A percentile compares a stretch with the other conserved stretches of the same genome.
Evolutionary conservation across 2,329 filamentous ascomycete genomes (phyloP).

Genomic region (Curvularia eragrostidis): DNA sequence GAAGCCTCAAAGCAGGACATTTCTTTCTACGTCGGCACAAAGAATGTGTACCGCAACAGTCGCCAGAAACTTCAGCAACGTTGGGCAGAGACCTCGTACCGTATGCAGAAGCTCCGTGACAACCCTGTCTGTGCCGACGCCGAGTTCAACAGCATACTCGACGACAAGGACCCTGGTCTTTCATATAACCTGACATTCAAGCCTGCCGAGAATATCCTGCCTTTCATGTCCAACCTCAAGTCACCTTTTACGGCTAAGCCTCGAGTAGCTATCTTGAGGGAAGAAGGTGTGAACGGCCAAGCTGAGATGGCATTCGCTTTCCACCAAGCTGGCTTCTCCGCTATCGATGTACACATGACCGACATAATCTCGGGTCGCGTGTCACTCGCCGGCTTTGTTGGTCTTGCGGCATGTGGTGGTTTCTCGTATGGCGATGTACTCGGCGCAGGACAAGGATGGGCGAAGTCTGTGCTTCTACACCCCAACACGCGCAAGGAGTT

Average conservation of each 20-base stretch:
- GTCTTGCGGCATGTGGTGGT: slow-evolving; percentile 92
- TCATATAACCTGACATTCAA: slow-evolving; percentile 83
- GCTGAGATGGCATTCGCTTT: slow-evolving; percentile 99
- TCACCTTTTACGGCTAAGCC: slow-evolving; percentile 68
- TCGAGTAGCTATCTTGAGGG: slow-evolving; percentile 88
- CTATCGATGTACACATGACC: slow-evolving; percentile 96
- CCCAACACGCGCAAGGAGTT: slow-evolving; percentile 78
- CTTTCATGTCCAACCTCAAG: slow-evolving; percentile 68
- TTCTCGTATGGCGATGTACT: slow-evolving; percentile 95
- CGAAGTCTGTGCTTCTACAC: slow-evolving; percentile 89
- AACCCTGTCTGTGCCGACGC: slow-evolving; percentile 85
- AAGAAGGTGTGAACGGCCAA: slow-evolving; percentile 94
- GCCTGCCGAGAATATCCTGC: slow-evolving; percentile 77
- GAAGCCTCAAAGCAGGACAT: slow-evolving; percentile 75
- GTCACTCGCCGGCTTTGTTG: slow-evolving; percentile 81
- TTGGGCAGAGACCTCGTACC: slow-evolving; percentile 87
- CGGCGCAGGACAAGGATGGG: slow-evolving; percentile 96
- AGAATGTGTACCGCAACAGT: slow-evolving; percentile 71
- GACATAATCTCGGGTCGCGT: slow-evolving; percentile 81
- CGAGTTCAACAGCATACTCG: slow-evolving; percentile 77
- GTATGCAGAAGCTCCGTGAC: slow-evolving; percentile 90
- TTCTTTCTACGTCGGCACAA: slow-evolving; percentile 73
- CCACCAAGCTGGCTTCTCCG: slow-evolving; percentile 85
- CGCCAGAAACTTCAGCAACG: slow-evolving; percentile 80
- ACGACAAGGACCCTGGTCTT: slow-evolving; percentile 80